Evolutionary conservation across 495 filamentous ascomycete species (phyloP), one percentile per base, ranked within the genome.

Genomic region (Penicillium steckii): DNA sequence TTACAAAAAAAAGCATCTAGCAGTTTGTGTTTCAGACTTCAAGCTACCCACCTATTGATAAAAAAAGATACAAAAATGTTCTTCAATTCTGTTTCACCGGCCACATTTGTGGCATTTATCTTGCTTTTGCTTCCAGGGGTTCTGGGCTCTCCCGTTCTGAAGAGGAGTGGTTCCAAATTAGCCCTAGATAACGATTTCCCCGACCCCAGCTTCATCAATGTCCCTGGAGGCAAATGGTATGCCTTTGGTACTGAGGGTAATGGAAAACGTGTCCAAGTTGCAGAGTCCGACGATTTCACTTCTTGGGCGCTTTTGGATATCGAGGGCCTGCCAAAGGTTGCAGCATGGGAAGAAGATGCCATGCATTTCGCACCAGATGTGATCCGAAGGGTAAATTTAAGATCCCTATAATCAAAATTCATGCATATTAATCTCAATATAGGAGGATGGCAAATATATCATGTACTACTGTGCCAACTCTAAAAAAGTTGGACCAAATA

Each of bases 391-490:
- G 73, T 75, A 58, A 46, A 66, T 64, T 15, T 38, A 4, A 4
- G 1, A 18, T 55, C 9, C 17, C 8, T 32, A 32, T 19, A 17
- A 2, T 5, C 8, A 50, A 26, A 33, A 18, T 26, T 37, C n/a
- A n/a, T n/a, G n/a, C n/a, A n/a, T 50, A 48, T 27, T 57, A 55
- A 52, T 41, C 5, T 2, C 18, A 29, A n/a, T 22, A 4, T 8
- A 77, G 74, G 52, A 62, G 18, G 66, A 78, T 50, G 77, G 75
- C 18, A 66, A 56, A 40, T 86, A 76, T 63, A 71, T 85, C 9
- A 75, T 87, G 71, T 85, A 85, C 66, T 86, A 81, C 61, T 76
- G 75, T 18, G 81, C 73, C n/a, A 65, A 74, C 38, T 41, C 38
- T 5, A 49, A 64, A 71, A 18, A 63, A 68, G 22, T 55, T 55